Evolutionary conservation across 768 basidiomycete genomes (phyloP).

Genomic region (Kwoniella sp.): DNA sequence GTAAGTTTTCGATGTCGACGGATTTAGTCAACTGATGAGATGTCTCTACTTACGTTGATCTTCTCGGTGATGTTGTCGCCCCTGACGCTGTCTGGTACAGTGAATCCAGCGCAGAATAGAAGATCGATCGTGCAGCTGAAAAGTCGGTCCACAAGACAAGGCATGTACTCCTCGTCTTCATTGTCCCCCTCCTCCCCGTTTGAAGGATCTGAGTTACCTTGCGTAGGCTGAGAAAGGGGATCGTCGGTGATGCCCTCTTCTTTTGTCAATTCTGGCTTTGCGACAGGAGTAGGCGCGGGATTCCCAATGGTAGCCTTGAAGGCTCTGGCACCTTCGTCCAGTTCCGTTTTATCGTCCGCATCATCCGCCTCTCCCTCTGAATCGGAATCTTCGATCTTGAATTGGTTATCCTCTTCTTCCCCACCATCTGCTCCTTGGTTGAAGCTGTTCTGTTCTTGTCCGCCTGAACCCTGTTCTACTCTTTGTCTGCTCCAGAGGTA

Average conservation of each 20-base stretch:
- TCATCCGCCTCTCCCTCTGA: slow-evolving; percentile 27
- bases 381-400: slow-evolving; percentile 51
- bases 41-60: slow-evolving; percentile 55
- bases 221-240: slow-evolving; percentile 22
- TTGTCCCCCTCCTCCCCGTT: slow-evolving; percentile 1
- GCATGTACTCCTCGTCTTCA: slow-evolving; percentile 60
- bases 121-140: slow-evolving; percentile 80
- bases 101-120: slow-evolving; percentile 91
- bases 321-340: slow-evolving; percentile 35
- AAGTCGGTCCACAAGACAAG: slow-evolving; percentile 78
- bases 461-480: slow-evolving; percentile 58
- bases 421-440: not conserved
- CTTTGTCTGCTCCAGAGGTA: slow-evolving; percentile 72
- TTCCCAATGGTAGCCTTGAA: slow-evolving; percentile 40
- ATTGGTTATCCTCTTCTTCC: slow-evolving; percentile 35
- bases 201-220: not conserved
- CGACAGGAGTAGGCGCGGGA: slow-evolving; percentile 16
- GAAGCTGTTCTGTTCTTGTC: slow-evolving; percentile 24
- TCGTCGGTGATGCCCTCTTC: slow-evolving; percentile 20
- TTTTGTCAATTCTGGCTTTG: slow-evolving; percentile 4
- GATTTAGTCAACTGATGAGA: too few species aligned
- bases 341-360: slow-evolving; percentile 15
- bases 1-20: too few species aligned
- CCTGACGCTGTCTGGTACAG: slow-evolving; percentile 64
- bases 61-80: slow-evolving; percentile 48